Evolutionary conservation across 2,329 filamentous ascomycete genomes (phyloP).

Genomic region (Colletotrichum eleusines): DNA sequence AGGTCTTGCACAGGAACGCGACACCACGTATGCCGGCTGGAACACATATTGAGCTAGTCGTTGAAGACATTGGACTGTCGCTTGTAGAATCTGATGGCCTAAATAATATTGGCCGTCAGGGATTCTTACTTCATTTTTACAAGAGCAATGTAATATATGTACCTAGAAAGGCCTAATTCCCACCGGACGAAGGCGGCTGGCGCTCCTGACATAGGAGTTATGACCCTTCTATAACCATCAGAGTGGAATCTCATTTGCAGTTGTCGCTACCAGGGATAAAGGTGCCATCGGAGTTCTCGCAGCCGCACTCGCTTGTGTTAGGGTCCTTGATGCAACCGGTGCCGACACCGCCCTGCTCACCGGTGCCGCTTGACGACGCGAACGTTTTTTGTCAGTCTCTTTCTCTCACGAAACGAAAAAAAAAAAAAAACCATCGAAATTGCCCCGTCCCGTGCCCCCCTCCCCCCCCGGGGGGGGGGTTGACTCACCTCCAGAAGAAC

Average conservation of each 20-base stretch:
- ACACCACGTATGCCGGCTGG: background rate
- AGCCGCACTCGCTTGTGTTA: conserved; percentile 35
- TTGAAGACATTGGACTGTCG: background rate
- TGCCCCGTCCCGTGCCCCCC: background rate
- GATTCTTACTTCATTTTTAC: background rate
- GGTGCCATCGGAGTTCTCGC: conserved; percentile 38
- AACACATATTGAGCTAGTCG: background rate
- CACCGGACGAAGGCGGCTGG: background rate
- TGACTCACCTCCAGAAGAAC: conserved; percentile 40
- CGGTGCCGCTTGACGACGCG: conserved; percentile 13
- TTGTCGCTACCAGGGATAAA: conserved; percentile 29
- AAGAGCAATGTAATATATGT: conserved; percentile 1
- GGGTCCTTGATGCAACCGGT: conserved; percentile 38
- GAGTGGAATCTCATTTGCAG: conserved; percentile 16
- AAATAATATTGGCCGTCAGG: no score
- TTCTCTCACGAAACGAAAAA: background rate
- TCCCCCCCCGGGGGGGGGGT: no score
- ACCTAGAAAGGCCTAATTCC: background rate
- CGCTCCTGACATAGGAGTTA: background rate
- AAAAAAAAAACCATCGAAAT: no score
- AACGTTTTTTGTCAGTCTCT: background rate
- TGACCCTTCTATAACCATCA: no score
- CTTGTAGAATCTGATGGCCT: background rate
- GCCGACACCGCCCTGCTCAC: conserved; percentile 17
- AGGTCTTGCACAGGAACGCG: background rate